Percentiles rank a stretch among this genome's conserved stretches.
phyloP scores from a whole-genome alignment of 1,284 basidiomycete genomes.

The Xerocomus nothofagi region DNA sequence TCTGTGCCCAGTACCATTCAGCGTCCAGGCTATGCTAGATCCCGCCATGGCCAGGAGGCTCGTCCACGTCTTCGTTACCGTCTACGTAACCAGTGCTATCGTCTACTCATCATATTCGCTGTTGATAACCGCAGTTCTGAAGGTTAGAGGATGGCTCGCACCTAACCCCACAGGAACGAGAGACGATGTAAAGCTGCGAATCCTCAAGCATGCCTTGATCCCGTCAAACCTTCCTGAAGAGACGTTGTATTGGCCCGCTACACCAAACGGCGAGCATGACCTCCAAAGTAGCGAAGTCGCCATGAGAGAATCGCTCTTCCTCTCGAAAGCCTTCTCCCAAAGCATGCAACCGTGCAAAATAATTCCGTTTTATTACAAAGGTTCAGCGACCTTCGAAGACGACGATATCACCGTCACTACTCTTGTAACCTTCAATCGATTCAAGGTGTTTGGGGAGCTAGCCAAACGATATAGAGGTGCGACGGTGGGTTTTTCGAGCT shows the following conservation, averaged over 20 bases:
- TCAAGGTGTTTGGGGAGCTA: constrained; percentile 67
- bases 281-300: constrained; percentile 21
- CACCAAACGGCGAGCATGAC: constrained; percentile 12
- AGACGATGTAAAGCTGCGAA: neutral
- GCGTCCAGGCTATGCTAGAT: constrained; percentile 10
- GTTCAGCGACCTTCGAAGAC: constrained; percentile 45
- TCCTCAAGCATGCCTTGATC: constrained; percentile 1
- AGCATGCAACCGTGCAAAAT: constrained; percentile 71
- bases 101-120: constrained; percentile 38
- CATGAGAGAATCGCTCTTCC: constrained; percentile 46
- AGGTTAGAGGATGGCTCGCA: constrained; percentile 15
- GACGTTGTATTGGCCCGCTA: constrained; percentile 20
- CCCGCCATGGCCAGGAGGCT: constrained; percentile 16
- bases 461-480: constrained; percentile 72
- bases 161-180: neutral
- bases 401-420: constrained; percentile 84
- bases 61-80: constrained; percentile 13
- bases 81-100: constrained; percentile 35
- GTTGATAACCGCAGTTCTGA: constrained; percentile 20
- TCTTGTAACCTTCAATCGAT: constrained; percentile 76
- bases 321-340: constrained; percentile 68
- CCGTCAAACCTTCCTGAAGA: constrained; percentile 12
- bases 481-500: constrained; percentile 2
- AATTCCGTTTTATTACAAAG: constrained; percentile 78
- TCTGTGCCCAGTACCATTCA: neutral